These are phyloP conservation scores for Blastobotrys ciferrii DNA, from an alignment of 1,139 yeast species.

Conservation along the genomic window DNA sequence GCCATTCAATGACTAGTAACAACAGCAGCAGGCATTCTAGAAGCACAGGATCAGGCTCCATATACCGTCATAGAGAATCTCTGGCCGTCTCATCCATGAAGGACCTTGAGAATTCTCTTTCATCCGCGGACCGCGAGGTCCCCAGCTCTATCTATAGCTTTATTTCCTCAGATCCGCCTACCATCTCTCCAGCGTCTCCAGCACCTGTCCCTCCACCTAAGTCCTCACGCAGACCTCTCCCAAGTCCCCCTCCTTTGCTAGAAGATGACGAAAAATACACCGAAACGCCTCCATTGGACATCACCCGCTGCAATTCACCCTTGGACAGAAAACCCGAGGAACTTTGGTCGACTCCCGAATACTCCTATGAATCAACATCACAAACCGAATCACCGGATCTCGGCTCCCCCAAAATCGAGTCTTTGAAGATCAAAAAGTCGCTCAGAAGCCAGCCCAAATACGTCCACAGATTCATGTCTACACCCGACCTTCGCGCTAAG, in stretches of 20 bases:
- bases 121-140: conserved; percentile 2
- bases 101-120: not conserved
- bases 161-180: conserved; percentile 2
- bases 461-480: conserved; percentile 2
- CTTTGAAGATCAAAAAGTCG: not conserved
- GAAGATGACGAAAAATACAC: not conserved
- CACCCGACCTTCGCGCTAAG: not conserved
- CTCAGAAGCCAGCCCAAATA: not conserved
- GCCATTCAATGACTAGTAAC: not conserved
- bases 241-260: conserved; percentile 1
- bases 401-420: not conserved
- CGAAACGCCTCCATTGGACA: not conserved
- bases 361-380: not conserved
- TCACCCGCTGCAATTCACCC: not conserved
- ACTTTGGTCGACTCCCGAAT: too few relatives aligned
- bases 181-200: too few relatives aligned
- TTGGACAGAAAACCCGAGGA: too few relatives aligned
- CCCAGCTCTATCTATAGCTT: conserved; percentile 4
- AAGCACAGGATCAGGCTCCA: too few relatives aligned
- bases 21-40: conserved; percentile 4
- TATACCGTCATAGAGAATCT: not conserved
- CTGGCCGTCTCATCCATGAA: not conserved
- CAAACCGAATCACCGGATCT: not conserved
- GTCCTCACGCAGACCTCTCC: not conserved
- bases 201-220: not conserved